Percentiles rank a stretch among this genome's conserved stretches.
These are phyloP conservation scores for Porodaedalea pini DNA, from an alignment of 1,284 basidiomycete genomes.

Conservation along the genomic window DNA sequence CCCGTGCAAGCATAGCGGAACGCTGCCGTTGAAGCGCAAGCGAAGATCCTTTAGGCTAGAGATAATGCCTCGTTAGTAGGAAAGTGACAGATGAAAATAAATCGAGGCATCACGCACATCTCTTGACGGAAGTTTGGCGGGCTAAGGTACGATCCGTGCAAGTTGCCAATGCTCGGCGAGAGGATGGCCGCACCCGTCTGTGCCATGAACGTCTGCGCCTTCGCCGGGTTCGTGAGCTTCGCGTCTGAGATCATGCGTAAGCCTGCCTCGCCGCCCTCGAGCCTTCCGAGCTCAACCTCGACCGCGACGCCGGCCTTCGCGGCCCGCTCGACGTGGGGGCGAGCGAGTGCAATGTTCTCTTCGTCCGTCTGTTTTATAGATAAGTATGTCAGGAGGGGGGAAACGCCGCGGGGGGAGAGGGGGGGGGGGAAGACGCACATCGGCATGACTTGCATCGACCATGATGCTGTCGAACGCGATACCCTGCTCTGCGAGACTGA, in stretches of 20 bases:
- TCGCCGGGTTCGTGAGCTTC: slow-evolving; percentile 44
- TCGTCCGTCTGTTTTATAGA: slow-evolving; percentile 39
- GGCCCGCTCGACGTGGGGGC: slow-evolving; percentile 44
- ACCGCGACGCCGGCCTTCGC: slow-evolving; percentile 40
- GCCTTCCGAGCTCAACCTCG: slow-evolving; percentile 48
- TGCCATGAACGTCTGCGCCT: slow-evolving; percentile 42
- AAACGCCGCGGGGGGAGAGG: background rate
- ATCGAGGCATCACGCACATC: slow-evolving; percentile 33
- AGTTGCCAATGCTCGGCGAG: slow-evolving; percentile 48
- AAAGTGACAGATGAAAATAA: background rate
- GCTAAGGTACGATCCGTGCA: slow-evolving; percentile 44
- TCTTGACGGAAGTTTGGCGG: slow-evolving; percentile 45
- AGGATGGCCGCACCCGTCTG: slow-evolving; percentile 44
- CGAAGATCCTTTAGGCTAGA: slow-evolving; percentile 37
- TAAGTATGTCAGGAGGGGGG: background rate
- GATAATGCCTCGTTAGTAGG: background rate
- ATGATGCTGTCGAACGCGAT: slow-evolving; percentile 50
- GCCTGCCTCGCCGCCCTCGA: slow-evolving; percentile 50
- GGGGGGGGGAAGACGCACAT: slow-evolving; percentile 27
- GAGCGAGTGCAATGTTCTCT: slow-evolving; percentile 45
- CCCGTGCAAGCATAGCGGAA: slow-evolving; percentile 44
- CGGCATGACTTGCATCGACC: slow-evolving; percentile 49
- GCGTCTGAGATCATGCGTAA: slow-evolving; percentile 45
- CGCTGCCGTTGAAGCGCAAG: slow-evolving; percentile 33
- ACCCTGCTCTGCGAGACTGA: slow-evolving; percentile 44